These are phyloP conservation scores for Arachis stenosperma DNA, from an alignment of 306 rosid genomes.

Conservation along the genomic window DNA sequence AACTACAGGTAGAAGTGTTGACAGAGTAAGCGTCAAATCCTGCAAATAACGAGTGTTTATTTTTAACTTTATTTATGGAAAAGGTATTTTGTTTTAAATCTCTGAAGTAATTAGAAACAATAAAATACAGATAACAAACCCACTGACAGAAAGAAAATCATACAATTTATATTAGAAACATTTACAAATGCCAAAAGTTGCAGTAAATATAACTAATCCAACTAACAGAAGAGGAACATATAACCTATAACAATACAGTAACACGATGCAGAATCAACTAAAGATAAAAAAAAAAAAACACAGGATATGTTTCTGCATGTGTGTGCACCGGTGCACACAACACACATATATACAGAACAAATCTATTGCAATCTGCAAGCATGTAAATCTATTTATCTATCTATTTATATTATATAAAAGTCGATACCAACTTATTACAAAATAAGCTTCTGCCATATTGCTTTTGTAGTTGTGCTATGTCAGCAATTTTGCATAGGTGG, in stretches of 20 bases:
- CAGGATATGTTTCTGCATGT: neutral
- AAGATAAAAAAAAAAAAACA: neutral
- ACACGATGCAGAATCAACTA: neutral
- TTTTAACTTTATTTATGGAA: neutral
- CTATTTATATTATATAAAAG: no score
- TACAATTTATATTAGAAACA: neutral
- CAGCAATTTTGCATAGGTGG: no score
- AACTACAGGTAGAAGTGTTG: slow-evolving; percentile 81
- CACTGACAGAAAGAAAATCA: slow-evolving; percentile 1
- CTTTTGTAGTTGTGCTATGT: no score
- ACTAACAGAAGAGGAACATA: neutral
- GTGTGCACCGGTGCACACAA: neutral
- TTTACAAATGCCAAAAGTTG: slow-evolving; percentile 2
- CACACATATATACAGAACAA: neutral
- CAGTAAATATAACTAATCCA: neutral
- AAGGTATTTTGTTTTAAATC: neutral
- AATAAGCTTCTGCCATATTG: no score
- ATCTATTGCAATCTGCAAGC: neutral
- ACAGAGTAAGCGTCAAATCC: slow-evolving; percentile 78
- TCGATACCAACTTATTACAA: no score
- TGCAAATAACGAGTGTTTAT: slow-evolving; percentile 44
- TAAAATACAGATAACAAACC: slow-evolving; percentile 32
- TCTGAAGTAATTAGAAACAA: slow-evolving; percentile 19
- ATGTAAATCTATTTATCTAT: neutral
- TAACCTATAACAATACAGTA: neutral